Evolutionary conservation across 306 rosid genomes (phyloP), one percentile per base, ranked within the genome.

Genomic region (Prunus dulcis): DNA sequence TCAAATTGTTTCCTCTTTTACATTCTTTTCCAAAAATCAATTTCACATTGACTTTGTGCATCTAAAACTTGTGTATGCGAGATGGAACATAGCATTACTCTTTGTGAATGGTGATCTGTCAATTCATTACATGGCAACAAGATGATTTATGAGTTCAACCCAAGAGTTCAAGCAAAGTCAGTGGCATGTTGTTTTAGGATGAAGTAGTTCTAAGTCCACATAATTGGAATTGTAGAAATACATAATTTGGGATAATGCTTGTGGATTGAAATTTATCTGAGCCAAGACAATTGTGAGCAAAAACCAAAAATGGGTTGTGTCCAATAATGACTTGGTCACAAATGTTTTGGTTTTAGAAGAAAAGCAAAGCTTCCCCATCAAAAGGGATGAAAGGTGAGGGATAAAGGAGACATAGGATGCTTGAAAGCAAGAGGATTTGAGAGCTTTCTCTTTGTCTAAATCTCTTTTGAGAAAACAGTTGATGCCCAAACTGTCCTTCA

Each of bases 351-450:
- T 28, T 67, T 27, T 22, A 14, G 69, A n/a, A 69, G 61, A 78
- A 62, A 63, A 49, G 73, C 67, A 72, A 55, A 69, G 64, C 27
- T 43, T 19, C 83, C 70, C 70, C 96, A 93, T 92, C 88, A 87
- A 96, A 96, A 96, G 99, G 83, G 86, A 83, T 89, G 99, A 95
- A 92, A 90, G 93, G 77, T 78, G 69, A 78, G 76, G 60, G 66
- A 77, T 76, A 89, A 92, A 89, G 89, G 87, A 53, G 87, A 74
- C 99, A 88, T 89, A 84, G 97, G 99, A 92, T 92, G 81, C 99
- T 88, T 79, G 84, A 89, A 87, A 89, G 85, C 75, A 85, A 74
- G 89, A 83, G 88, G 84, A 76, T 82, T 88, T 87, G 92, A 85
- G 94, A 91, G 93, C 81, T 86, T 86, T 86, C 92, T 77, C 88